Evolutionary conservation across 140 eudicot genomes (phyloP).

Genomic region (Anethum foeniculum): DNA sequence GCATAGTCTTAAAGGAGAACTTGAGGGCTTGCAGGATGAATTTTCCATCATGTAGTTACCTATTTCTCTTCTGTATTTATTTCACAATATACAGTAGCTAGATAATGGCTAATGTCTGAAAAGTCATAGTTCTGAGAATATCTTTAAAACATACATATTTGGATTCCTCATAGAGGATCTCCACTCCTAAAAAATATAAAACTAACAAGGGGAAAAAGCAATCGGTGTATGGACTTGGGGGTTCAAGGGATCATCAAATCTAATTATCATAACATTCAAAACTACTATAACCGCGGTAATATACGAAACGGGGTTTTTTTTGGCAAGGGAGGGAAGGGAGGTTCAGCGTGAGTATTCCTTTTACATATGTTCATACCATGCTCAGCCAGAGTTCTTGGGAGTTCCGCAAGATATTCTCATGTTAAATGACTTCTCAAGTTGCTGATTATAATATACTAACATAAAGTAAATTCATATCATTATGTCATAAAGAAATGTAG

Average conservation of each 20-base stretch:
- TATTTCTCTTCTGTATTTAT: not conserved
- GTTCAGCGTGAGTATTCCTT: not conserved
- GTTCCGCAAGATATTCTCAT: not conserved
- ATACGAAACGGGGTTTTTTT: not conserved
- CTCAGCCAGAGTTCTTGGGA: too few species aligned
- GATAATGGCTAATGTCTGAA: not conserved
- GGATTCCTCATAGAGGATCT: not conserved
- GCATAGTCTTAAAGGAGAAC: constrained; percentile 62
- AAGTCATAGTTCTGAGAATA: not conserved
- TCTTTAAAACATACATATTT: not conserved
- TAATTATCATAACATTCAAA: not conserved
- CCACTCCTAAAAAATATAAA: not conserved
- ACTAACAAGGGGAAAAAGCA: not conserved
- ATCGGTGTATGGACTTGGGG: not conserved
- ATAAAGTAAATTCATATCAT: not conserved
- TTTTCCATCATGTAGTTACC: constrained; percentile 52
- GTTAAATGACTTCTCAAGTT: not conserved
- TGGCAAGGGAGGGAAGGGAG: not conserved
- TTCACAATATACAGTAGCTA: not conserved
- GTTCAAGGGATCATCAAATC: not conserved
- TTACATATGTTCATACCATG: not conserved
- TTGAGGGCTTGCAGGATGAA: constrained; percentile 68
- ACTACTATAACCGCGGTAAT: not conserved
- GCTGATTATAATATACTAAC: not conserved
- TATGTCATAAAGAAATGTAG: not conserved